Evolutionary conservation across 2,329 filamentous ascomycete species (phyloP), one percentile per base, ranked within the genome.

Genomic region (Arthrobotrys pseudoclavata): DNA sequence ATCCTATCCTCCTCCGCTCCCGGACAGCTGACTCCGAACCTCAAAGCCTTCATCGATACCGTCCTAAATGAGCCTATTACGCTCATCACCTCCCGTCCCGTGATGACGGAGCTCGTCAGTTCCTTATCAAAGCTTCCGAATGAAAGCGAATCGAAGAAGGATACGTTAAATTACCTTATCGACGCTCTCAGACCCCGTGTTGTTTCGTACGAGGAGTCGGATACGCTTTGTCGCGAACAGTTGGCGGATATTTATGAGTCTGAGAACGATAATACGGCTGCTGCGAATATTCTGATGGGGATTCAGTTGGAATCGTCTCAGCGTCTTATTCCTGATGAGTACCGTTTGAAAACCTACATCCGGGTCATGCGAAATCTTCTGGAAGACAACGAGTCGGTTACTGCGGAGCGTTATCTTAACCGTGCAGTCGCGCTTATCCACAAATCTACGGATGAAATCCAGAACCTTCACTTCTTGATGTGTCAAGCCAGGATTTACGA

Each of bases 401-500:
- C 89, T 40, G 96, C 96, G 48, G 93, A 96, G 83, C 89, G 88
- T 47, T 97, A 94, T 83, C 88, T 99, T 82, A 97, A 97, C 87
- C 94, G 95, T 84, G 91, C 97, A 84, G 98, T 97, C 85, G 95
- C 96, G 82, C 87, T 97, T 80, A 93, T 97, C 83, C 90, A 92
- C 85, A 90, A 88, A 79, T 90, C 97, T 34, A 85, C 88, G 31
- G 90, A 97, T 83, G 88, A 90, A 45, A 88, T 91, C 77, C 87
- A 95, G 55, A 90, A 90, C 81, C 86, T 98, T 62, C 91, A 95
- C 84, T 99, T 98, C 85, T 90, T 93, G 81, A 90, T 98, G 79
- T 95, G 91, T 7, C 94, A 97, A 84, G 96, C 96, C 4, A 91
- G 95, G 76, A 97, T 99, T 84, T 89, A 93, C 81, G 96, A 99